Evolutionary conservation across 2,329 filamentous ascomycete species (phyloP).

Genomic region (Bipolaris cookei): DNA sequence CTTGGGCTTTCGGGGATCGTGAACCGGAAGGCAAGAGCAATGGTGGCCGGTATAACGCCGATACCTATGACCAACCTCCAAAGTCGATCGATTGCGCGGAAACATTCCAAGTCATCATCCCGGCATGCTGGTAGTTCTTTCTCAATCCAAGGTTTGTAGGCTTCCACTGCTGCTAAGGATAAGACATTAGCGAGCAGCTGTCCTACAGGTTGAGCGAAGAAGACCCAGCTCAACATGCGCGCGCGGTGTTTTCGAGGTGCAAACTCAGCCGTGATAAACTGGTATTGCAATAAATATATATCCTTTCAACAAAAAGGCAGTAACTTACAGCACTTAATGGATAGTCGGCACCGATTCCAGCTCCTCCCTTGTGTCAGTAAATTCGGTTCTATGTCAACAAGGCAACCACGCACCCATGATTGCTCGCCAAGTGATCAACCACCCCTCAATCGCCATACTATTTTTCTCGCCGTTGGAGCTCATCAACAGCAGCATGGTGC

Average conservation of each 20-base stretch:
- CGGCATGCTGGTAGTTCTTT: conserved; percentile 18
- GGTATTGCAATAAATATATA: neutral
- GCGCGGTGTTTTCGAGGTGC: conserved; percentile 47
- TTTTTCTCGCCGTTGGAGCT: conserved; percentile 44
- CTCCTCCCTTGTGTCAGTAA: conserved; percentile 17
- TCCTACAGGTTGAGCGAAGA: conserved; percentile 53
- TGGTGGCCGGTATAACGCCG: conserved; percentile 47
- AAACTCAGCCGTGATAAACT: conserved; percentile 50
- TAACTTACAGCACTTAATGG: conserved; percentile 43
- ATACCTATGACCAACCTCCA: conserved; percentile 52
- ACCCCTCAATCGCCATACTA: conserved; percentile 48
- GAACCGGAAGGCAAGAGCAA: conserved; percentile 44
- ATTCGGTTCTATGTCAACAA: neutral
- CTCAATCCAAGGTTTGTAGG: conserved; percentile 35
- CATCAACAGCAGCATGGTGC: conserved; percentile 49
- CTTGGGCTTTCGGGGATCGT: conserved; percentile 51
- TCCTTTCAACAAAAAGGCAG: neutral
- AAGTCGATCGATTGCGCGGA: conserved; percentile 46
- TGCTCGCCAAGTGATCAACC: conserved; percentile 50
- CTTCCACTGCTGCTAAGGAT: conserved; percentile 37
- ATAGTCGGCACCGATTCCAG: conserved; percentile 50
- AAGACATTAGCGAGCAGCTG: conserved; percentile 45
- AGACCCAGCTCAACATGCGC: conserved; percentile 52
- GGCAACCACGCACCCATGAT: conserved; percentile 44
- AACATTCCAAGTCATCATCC: conserved; percentile 30